Evolutionary conservation across 106 monocot species (phyloP).

Genomic region (Amphibolis antarctica): DNA sequence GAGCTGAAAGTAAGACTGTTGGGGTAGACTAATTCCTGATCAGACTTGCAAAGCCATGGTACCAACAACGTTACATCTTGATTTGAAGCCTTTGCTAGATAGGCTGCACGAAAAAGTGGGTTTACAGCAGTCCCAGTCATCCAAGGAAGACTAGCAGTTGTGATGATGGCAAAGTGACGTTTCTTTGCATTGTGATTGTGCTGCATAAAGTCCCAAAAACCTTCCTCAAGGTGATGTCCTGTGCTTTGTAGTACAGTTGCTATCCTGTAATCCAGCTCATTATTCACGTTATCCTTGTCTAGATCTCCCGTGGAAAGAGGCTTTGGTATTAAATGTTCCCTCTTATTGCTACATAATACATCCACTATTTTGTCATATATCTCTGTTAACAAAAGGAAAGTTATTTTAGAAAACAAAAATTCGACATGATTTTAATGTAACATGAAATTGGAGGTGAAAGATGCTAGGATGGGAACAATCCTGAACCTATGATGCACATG

Average conservation of each 20-base stretch:
- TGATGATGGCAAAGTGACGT: slow-evolving; percentile 82
- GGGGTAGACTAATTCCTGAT: slow-evolving; percentile 95
- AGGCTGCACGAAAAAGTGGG: slow-evolving; percentile 92
- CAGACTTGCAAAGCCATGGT: slow-evolving; percentile 90
- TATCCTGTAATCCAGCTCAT: slow-evolving; percentile 82
- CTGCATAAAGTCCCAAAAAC: slow-evolving; percentile 37
- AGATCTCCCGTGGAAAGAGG: slow-evolving; percentile 28
- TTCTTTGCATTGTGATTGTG: slow-evolving; percentile 28
- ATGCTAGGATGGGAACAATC: too few species aligned
- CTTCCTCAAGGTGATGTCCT: slow-evolving; percentile 56
- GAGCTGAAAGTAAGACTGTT: slow-evolving; percentile 58
- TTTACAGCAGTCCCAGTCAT: slow-evolving; percentile 99
- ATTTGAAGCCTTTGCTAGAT: slow-evolving; percentile 59
- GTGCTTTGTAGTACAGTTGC: slow-evolving; percentile 71
- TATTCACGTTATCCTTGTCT: slow-evolving; percentile 32
- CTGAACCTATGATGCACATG: too few species aligned
- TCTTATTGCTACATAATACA: slow-evolving; percentile 40
- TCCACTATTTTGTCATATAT: slow-evolving; percentile 79
- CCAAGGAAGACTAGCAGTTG: slow-evolving; percentile 98
- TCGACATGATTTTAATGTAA: neutral
- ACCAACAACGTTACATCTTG: slow-evolving; percentile 91
- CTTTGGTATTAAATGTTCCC: slow-evolving; percentile 26
- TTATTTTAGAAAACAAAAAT: neutral
- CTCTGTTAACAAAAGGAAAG: slow-evolving; percentile 29
- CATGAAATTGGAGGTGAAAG: neutral